phyloP scores from a whole-genome alignment of 2,329 filamentous ascomycete genomes.

The Trichocomaceae sp. region DNA sequence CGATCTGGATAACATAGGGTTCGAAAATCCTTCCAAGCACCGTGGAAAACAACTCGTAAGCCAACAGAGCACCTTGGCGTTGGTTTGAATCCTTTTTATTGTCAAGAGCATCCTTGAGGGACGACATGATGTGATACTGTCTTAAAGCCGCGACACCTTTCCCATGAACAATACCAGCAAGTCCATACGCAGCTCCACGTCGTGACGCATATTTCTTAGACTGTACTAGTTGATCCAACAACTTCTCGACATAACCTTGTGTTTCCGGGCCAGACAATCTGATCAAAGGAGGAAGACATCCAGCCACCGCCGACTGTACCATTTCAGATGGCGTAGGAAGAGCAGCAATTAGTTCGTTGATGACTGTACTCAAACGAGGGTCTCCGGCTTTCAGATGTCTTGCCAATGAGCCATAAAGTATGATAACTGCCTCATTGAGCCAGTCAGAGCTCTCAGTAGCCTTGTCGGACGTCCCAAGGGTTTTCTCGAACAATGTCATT shows the following conservation, averaged over 20 bases:
- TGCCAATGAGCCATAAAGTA: conserved; percentile 91
- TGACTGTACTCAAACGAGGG: conserved; percentile 75
- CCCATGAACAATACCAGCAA: conserved; percentile 85
- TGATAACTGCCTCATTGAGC: conserved; percentile 94
- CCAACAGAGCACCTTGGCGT: conserved; percentile 79
- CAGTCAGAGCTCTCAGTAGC: conserved; percentile 75
- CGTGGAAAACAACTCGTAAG: conserved; percentile 81
- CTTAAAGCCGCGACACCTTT: conserved; percentile 73
- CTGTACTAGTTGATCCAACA: conserved; percentile 74
- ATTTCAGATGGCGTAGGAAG: conserved; percentile 92
- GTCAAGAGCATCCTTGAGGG: conserved; percentile 73
- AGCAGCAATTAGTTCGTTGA: conserved; percentile 77
- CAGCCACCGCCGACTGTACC: conserved; percentile 92
- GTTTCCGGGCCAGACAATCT: conserved; percentile 71
- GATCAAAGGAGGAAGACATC: conserved; percentile 87
- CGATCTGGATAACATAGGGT: conserved; percentile 91
- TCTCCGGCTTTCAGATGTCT: conserved; percentile 82
- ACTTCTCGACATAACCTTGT: conserved; percentile 69
- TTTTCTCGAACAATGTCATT: conserved; percentile 86
- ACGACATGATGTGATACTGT: conserved; percentile 79
- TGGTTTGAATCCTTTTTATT: conserved; percentile 91
- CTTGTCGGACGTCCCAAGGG: conserved; percentile 78
- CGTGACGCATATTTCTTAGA: conserved; percentile 89
- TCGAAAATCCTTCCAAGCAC: conserved; percentile 87
- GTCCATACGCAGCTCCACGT: conserved; percentile 87